phyloP scores from a whole-genome alignment of 2,329 filamentous ascomycete genomes.

The Neonectria punicea region DNA sequence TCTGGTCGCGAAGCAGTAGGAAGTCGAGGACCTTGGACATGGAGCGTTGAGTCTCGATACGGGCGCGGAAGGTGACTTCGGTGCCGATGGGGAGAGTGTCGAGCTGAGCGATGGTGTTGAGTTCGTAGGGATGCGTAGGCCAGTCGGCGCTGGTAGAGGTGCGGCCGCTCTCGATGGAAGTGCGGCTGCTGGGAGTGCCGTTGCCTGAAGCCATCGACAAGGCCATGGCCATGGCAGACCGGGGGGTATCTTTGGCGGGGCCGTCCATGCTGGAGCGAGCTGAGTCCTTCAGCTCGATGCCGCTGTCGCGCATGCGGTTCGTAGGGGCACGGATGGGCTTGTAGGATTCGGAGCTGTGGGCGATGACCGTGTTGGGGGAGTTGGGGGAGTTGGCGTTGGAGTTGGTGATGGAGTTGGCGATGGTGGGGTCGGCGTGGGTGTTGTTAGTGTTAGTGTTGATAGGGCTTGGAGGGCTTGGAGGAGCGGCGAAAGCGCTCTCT shows the following conservation, averaged over 20 bases:
- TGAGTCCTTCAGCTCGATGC: constrained; percentile 45
- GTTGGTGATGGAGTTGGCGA: constrained; percentile 19
- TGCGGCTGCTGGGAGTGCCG: constrained; percentile 36
- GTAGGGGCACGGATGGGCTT: constrained; percentile 21
- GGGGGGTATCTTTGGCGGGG: neutral
- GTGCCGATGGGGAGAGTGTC: constrained; percentile 51
- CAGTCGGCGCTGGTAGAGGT: constrained; percentile 52
- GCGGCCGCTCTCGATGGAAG: constrained; percentile 51
- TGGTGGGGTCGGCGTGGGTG: constrained; percentile 9
- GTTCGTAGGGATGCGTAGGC: constrained; percentile 52
- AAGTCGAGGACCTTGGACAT: constrained; percentile 88
- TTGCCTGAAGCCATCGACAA: constrained; percentile 8
- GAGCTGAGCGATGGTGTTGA: constrained; percentile 52
- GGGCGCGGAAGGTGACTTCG: constrained; percentile 55
- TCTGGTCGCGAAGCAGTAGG: constrained; percentile 85
- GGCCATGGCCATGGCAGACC: constrained; percentile 22
- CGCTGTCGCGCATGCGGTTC: constrained; percentile 47
- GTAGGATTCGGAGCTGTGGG: constrained; percentile 26
- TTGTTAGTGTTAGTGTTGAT: neutral
- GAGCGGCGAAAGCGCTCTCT: neutral
- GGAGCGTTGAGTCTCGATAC: constrained; percentile 73
- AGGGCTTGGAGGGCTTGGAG: neutral
- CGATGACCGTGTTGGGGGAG: neutral
- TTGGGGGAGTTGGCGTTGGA: too few species aligned
- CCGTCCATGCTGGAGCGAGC: constrained; percentile 46